Base-by-base conservation (phyloP, 2,329 filamentous ascomycete genomes). In the Arthrobotrys sinensis region DNA sequence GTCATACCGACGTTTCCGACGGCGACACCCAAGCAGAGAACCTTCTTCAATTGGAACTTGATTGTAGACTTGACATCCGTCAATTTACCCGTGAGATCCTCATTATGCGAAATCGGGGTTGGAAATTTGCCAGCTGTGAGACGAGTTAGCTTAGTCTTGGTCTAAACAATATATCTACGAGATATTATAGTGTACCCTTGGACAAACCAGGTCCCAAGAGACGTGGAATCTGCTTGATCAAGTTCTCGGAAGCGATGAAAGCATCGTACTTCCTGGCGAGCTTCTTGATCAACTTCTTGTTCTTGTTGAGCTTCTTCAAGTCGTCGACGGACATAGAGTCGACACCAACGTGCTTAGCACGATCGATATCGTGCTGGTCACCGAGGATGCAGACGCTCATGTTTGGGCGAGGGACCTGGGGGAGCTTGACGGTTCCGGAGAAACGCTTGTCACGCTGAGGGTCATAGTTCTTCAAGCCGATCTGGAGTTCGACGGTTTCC, bases 231-330 rank as follows among this genome's bases (percentile, higher is more conserved):
- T 97, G 94, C 92, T 97, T 97, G 92, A 99, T 97, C 85, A 99
- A 89, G 85, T 92, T 89, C 86, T 99, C 96, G 86, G 95, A 98
- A 86, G 96, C 92, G 86, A 99, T 88, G 89, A 99, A 99, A 84
- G 96, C 96, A 88, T 99, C 96, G 91, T 99, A 98, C 90, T 99
- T 99, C 91, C 94, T 94, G 81, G 96, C 96, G 83, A 99, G 93
- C 92, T 99, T 99, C 94, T 99, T 99, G 92, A 99, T 97, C 85
- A 98, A 92, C 92, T 99, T 99, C 93, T 99, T 98, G 93, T 99
- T 99, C 93, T 99, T 99, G 92, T 99, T 99, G 83, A 99, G 93
- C 92, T 99, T 99, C 93, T 99, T 99, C 88, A 99, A 89, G 88
- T 99, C 96, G 85, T 99, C 96, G 82, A 93, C 88, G 85, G 93